Evolutionary conservation across 139 green algal species (phyloP).

Genomic region (Tetratostichococcus sp.): DNA sequence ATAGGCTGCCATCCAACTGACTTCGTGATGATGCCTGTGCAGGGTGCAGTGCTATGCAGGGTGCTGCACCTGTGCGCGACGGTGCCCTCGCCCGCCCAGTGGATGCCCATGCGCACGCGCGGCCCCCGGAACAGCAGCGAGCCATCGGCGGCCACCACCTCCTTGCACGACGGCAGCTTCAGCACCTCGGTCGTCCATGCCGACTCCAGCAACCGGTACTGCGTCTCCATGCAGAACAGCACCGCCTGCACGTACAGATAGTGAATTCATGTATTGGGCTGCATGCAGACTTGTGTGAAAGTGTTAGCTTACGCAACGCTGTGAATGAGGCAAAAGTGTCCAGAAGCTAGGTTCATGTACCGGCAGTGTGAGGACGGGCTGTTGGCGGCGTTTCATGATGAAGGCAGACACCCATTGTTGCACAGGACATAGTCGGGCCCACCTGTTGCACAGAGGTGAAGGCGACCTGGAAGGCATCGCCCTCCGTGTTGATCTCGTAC

Average conservation of each 20-base stretch:
- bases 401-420: too few relatives aligned
- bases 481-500: constrained; percentile 76
- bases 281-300: neutral
- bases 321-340: too few relatives aligned
- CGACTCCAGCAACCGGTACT: constrained; percentile 72
- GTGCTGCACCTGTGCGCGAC: constrained; percentile 43
- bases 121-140: constrained; percentile 50
- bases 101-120: constrained; percentile 78
- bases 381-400: too few relatives aligned
- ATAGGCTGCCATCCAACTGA: too few relatives aligned
- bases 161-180: constrained; percentile 52
- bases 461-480: constrained; percentile 68
- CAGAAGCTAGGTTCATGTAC: too few relatives aligned
- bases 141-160: constrained; percentile 19
- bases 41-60: neutral
- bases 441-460: constrained; percentile 42
- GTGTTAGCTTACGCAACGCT: too few relatives aligned
- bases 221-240: constrained; percentile 67
- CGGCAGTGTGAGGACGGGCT: too few relatives aligned
- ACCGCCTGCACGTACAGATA: constrained; percentile 50
- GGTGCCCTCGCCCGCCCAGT: constrained; percentile 70
- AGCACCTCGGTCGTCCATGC: constrained; percentile 64
- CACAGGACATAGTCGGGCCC: neutral
- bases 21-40: too few relatives aligned
- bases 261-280: too few relatives aligned